phyloP scores from a whole-genome alignment of 169 alveolate species.

The Perkinsus marinus region DNA sequence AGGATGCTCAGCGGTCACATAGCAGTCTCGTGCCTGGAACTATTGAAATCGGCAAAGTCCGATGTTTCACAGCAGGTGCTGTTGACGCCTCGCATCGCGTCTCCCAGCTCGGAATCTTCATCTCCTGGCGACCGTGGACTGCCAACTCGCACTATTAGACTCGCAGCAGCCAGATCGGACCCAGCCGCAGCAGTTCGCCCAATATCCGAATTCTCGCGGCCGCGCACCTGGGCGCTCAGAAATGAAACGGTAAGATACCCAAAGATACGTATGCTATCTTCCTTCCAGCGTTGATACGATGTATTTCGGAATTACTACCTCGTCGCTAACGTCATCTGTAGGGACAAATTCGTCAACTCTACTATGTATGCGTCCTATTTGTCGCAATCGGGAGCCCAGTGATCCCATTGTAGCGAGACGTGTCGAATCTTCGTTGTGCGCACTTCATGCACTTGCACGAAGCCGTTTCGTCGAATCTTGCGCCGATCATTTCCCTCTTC shows the following conservation, averaged over 20 bases:
- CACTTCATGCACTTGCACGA: not conserved
- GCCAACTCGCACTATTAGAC: not conserved
- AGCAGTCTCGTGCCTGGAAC: too few relatives aligned
- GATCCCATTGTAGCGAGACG: not conserved
- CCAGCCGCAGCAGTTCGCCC: not conserved
- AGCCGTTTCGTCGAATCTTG: not conserved
- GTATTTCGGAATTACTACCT: not conserved
- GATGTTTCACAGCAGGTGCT: not conserved
- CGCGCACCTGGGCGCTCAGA: not conserved
- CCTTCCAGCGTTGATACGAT: not conserved
- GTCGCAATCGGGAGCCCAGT: not conserved
- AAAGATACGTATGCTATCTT: not conserved
- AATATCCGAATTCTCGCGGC: not conserved
- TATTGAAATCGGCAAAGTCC: too few relatives aligned
- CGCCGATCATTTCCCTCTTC: too few relatives aligned
- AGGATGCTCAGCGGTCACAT: too few relatives aligned
- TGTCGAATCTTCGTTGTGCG: not conserved
- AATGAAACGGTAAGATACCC: not conserved
- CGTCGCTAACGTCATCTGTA: not conserved
- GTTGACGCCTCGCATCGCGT: not conserved
- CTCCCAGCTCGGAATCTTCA: not conserved
- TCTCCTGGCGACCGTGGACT: not conserved
- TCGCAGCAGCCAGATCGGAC: not conserved
- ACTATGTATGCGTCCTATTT: not conserved
- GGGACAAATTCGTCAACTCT: not conserved